phyloP scores from a whole-genome alignment of 768 basidiomycete species.

The Lentinula detonsa region DNA sequence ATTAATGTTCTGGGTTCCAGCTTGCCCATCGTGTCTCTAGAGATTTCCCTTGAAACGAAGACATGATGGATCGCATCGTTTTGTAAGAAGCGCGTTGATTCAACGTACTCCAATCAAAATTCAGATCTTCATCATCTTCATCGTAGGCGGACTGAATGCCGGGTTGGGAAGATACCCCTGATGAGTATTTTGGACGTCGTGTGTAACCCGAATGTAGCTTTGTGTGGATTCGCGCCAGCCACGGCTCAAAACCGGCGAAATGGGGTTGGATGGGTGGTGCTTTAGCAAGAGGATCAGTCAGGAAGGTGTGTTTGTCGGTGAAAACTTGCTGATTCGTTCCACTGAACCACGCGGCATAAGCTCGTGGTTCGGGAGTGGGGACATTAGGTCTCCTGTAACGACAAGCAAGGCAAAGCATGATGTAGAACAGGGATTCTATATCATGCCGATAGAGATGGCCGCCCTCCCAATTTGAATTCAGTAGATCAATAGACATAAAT shows the following conservation, averaged over 20 bases:
- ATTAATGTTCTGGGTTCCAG: too few relatives aligned
- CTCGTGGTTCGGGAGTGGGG: too few relatives aligned
- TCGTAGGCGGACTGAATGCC: too few relatives aligned
- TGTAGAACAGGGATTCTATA: conserved; percentile 3
- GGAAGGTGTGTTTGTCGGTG: background rate
- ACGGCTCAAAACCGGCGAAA: background rate
- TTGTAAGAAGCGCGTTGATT: too few relatives aligned
- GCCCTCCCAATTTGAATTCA: background rate
- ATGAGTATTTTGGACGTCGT: too few relatives aligned
- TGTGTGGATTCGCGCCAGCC: background rate
- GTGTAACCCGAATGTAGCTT: too few relatives aligned
- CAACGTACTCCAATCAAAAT: too few relatives aligned
- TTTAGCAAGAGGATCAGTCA: background rate
- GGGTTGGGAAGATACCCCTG: too few relatives aligned
- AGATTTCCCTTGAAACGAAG: too few relatives aligned
- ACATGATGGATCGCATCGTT: too few relatives aligned
- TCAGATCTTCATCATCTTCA: too few relatives aligned
- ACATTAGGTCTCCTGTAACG: background rate
- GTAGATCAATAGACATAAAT: background rate
- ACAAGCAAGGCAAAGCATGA: background rate
- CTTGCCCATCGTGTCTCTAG: too few relatives aligned
- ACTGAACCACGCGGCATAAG: background rate
- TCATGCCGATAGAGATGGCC: conserved; percentile 5
- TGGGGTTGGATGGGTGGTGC: background rate
- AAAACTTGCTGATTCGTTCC: background rate